Conservation (phyloP, 2,329 filamentous ascomycete species). For the Bretziella fagacearum region DNA sequence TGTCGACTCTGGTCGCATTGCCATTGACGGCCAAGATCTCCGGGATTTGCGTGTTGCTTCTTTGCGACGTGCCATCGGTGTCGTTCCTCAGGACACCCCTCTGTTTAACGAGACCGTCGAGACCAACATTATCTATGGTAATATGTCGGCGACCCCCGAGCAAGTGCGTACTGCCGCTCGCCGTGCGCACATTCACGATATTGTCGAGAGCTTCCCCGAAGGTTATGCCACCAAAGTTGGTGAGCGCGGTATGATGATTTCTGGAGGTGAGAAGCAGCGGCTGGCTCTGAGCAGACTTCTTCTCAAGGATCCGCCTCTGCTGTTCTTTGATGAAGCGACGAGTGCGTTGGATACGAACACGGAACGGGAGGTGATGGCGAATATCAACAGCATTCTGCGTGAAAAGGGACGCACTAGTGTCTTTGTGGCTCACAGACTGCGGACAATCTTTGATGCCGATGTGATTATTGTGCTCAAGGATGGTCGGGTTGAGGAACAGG, state of each 20-base stretch:
- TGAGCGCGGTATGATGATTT: conserved; percentile 92
- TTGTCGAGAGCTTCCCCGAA: conserved; percentile 63
- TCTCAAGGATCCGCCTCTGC: conserved; percentile 71
- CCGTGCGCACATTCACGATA: conserved; percentile 71
- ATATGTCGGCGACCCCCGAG: conserved; percentile 56
- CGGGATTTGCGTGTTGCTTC: conserved; percentile 68
- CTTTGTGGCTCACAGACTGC: conserved; percentile 80
- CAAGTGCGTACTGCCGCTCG: conserved; percentile 62
- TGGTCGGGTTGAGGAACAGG: conserved; percentile 72
- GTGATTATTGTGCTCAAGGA: conserved; percentile 80
- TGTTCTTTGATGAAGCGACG: conserved; percentile 94
- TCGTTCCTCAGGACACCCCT: conserved; percentile 92
- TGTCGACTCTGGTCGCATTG: conserved; percentile 64
- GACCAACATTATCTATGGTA: conserved; percentile 89
- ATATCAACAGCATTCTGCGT: conserved; percentile 82
- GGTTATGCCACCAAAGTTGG: conserved; percentile 84
- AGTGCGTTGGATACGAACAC: conserved; percentile 86
- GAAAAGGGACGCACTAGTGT: conserved; percentile 83
- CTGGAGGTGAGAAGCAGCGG: conserved; percentile 83
- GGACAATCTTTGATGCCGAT: conserved; percentile 88
- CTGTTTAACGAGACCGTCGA: conserved; percentile 94
- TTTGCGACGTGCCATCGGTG: conserved; percentile 70
- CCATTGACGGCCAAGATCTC: conserved; percentile 88
- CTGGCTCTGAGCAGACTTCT: conserved; percentile 69
- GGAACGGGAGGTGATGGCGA: conserved; percentile 73